phyloP scores from a whole-genome alignment of 345 rosid genomes.

The Pseudoturritis turrita region DNA sequence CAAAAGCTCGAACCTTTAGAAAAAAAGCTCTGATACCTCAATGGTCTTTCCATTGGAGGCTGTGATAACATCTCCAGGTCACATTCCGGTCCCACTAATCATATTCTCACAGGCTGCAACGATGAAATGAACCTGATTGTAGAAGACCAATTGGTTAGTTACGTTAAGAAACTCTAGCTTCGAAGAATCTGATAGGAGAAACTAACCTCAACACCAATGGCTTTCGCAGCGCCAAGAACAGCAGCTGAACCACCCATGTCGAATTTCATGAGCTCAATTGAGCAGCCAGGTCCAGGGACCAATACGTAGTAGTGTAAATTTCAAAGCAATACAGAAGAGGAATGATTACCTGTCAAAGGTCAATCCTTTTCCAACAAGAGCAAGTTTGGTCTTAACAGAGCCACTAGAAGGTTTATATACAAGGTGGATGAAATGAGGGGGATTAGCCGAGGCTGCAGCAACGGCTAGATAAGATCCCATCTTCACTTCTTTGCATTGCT shows the following conservation, averaged over 20 bases:
- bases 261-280: constrained; percentile 78
- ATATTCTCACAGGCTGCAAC: constrained; percentile 98
- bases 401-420: constrained; percentile 69
- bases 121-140: constrained; percentile 73
- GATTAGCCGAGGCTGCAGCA: constrained; percentile 88
- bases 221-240: constrained; percentile 96
- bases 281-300: constrained; percentile 62
- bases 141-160: neutral
- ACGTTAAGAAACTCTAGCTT: neutral
- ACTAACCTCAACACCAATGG: constrained; percentile 83
- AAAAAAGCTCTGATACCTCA: constrained; percentile 48
- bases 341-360: constrained; percentile 81
- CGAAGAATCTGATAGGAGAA: neutral
- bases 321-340: neutral
- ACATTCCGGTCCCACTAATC: constrained; percentile 99
- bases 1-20: neutral
- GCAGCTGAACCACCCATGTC: constrained; percentile 99
- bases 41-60: constrained; percentile 96
- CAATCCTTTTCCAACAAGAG: constrained; percentile 90
- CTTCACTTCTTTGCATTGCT: constrained; percentile 80
- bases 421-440: constrained; percentile 81
- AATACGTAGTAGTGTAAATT: neutral
- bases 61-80: constrained; percentile 95
- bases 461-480: constrained; percentile 95
- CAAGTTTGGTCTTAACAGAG: constrained; percentile 68